Conservation (phyloP, 169 alveolate species). For the Plasmodium relictum region DNA sequence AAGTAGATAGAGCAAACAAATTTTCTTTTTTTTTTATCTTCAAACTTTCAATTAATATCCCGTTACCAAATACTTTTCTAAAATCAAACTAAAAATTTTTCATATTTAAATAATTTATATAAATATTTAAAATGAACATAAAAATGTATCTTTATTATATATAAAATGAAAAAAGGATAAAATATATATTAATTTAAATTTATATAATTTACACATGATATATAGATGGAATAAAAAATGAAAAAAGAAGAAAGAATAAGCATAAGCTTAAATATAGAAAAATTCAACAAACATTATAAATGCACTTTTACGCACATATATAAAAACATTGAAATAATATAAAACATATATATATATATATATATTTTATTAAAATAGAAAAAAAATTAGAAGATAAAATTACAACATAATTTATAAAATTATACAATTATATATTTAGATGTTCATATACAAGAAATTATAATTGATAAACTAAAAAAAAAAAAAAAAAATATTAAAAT, state of each 20-base stretch:
- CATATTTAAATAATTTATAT: background rate
- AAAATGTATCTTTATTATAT: constrained; percentile 7
- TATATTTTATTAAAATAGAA: background rate
- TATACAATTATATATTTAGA: background rate
- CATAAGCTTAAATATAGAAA: background rate
- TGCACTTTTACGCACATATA: constrained; percentile 14
- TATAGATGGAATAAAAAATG: background rate
- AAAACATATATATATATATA: background rate
- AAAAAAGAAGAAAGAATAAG: no score
- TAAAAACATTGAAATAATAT: background rate
- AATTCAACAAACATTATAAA: background rate
- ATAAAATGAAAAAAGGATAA: background rate
- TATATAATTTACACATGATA: background rate
- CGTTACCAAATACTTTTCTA: constrained; percentile 5
- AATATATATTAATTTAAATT: background rate
- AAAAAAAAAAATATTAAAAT: no score
- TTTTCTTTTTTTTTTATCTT: constrained; percentile 4
- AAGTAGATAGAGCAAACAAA: constrained; percentile 4
- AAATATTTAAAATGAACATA: constrained; percentile 1
- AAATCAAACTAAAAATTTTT: background rate
- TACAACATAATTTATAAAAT: no score
- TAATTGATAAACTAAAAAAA: no score
- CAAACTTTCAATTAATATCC: constrained; percentile 1
- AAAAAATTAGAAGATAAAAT: no score
- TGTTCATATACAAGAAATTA: background rate